phyloP scores from a whole-genome alignment of 2,329 filamentous ascomycete genomes.

The Diplodia seriata region DNA sequence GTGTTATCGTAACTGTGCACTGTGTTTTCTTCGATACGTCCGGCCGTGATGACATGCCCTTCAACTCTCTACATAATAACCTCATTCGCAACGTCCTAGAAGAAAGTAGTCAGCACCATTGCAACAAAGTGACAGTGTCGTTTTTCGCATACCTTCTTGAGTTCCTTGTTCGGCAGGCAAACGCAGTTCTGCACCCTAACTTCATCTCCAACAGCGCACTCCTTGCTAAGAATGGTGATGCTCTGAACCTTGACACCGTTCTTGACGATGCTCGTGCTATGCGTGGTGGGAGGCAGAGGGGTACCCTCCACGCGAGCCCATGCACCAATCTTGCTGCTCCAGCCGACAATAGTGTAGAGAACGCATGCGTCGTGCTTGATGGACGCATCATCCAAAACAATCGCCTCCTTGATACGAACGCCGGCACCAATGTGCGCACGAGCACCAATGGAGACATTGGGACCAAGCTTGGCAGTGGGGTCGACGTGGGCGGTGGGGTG shows the following conservation, averaged over 20 bases:
- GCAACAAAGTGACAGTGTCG: neutral
- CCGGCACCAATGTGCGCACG: constrained; percentile 84
- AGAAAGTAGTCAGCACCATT: constrained; percentile 23
- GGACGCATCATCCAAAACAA: constrained; percentile 92
- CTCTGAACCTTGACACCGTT: constrained; percentile 98
- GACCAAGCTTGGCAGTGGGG: constrained; percentile 93
- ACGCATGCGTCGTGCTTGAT: constrained; percentile 97
- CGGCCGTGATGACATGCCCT: neutral
- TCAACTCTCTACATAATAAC: constrained; percentile 84
- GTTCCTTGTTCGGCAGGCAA: constrained; percentile 95
- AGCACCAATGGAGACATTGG: constrained; percentile 96
- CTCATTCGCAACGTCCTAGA: constrained; percentile 80
- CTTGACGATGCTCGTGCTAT: constrained; percentile 94
- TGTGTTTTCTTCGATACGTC: neutral
- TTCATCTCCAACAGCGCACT: constrained; percentile 92
- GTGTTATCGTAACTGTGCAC: constrained; percentile 12
- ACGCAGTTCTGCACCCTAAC: constrained; percentile 97
- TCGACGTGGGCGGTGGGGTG: constrained; percentile 90
- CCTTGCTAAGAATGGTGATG: constrained; percentile 96
- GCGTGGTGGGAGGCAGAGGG: constrained; percentile 83
- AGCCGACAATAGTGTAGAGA: constrained; percentile 94
- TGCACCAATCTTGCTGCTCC: constrained; percentile 94
- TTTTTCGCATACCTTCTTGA: constrained; percentile 79
- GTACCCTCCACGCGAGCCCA: constrained; percentile 98
- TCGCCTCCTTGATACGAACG: constrained; percentile 91